Evolutionary conservation across 306 rosid genomes (phyloP).

Genomic region (Medicago truncatula): DNA sequence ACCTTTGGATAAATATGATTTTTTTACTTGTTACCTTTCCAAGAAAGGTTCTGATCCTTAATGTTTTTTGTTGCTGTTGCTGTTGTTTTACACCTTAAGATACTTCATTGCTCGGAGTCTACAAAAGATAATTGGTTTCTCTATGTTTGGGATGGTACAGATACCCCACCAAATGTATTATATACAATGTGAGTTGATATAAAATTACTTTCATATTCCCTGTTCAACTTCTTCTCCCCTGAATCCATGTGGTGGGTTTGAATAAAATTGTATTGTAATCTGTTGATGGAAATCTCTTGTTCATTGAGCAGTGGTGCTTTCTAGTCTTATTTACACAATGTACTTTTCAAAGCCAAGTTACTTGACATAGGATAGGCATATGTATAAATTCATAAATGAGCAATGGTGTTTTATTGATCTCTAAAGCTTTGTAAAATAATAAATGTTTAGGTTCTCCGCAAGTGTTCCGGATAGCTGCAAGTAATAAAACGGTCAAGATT

Average conservation of each 20-base stretch:
- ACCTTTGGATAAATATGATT: conserved; percentile 9
- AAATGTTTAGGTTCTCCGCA: background rate
- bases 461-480: too few relatives aligned
- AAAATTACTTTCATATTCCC: conserved; percentile 26
- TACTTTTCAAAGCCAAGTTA: background rate
- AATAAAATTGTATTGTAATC: conserved; percentile 14
- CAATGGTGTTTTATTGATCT: conserved; percentile 14
- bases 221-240: background rate
- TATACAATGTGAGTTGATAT: conserved; percentile 54
- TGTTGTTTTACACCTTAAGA: conserved; percentile 48
- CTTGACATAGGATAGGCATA: background rate
- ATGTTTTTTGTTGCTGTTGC: background rate
- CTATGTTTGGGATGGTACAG: conserved; percentile 88
- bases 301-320: conserved; percentile 13
- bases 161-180: conserved; percentile 56
- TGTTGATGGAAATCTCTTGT: background rate
- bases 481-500: background rate
- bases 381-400: too few relatives aligned
- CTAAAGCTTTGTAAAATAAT: background rate
- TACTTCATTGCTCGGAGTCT: conserved; percentile 57
- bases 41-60: conserved; percentile 36
- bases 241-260: conserved; percentile 5
- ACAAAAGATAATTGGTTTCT: conserved; percentile 50
- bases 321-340: conserved; percentile 4
- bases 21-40: conserved; percentile 19